phyloP scores from a whole-genome alignment of 352 stramenopile species.

The Elongisporangium prolatum region DNA sequence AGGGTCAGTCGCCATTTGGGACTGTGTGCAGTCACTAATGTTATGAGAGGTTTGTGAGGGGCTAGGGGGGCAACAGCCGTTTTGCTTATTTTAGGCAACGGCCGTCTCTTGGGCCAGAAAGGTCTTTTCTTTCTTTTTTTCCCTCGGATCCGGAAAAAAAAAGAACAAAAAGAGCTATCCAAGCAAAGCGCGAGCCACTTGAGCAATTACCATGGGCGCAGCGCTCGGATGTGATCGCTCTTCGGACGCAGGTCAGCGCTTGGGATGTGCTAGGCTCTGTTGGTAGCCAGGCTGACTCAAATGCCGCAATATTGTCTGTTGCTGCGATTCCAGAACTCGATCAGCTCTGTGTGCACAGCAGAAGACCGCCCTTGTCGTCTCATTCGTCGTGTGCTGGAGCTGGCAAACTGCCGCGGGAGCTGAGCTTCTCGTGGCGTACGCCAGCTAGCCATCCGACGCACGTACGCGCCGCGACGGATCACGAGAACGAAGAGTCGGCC shows the following conservation, averaged over 20 bases:
- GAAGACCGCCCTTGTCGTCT: too few relatives aligned
- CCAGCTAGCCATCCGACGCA: slow-evolving; percentile 8
- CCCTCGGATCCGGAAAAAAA: too few relatives aligned
- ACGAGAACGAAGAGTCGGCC: slow-evolving; percentile 20
- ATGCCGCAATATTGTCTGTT: slow-evolving; percentile 15
- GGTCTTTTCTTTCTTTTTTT: too few relatives aligned
- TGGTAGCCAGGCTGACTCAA: too few relatives aligned
- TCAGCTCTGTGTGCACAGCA: too few relatives aligned
- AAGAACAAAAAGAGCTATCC: background rate
- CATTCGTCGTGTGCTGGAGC: slow-evolving; percentile 10
- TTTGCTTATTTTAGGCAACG: too few relatives aligned
- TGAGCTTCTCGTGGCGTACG: slow-evolving; percentile 30
- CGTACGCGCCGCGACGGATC: slow-evolving; percentile 1
- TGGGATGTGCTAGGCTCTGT: too few relatives aligned
- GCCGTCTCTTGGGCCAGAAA: too few relatives aligned
- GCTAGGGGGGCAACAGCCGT: too few relatives aligned
- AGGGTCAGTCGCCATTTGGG: too few relatives aligned
- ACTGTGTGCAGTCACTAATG: too few relatives aligned
- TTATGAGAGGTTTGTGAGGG: too few relatives aligned
- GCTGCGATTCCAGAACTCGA: background rate
- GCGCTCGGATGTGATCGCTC: slow-evolving; percentile 48
- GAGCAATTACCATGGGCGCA: slow-evolving; percentile 36
- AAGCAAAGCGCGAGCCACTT: background rate
- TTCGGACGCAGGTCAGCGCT: slow-evolving; percentile 11
- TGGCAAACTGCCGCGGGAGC: slow-evolving; percentile 40